Evolutionary conservation across 2,329 filamentous ascomycete species (phyloP).

Genomic region (Clonostachys solani): DNA sequence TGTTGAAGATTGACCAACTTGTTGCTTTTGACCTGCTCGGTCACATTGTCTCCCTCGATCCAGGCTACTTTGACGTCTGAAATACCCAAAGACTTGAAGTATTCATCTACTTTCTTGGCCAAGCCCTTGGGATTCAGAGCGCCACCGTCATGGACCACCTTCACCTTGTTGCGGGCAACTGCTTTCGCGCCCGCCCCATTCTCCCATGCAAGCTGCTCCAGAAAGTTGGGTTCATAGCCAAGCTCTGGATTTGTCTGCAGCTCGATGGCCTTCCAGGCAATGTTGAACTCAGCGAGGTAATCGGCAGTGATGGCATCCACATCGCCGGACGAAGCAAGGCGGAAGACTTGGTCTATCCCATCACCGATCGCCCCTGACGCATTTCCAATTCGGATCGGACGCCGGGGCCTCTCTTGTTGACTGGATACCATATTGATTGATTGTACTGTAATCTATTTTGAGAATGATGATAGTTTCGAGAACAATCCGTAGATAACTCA

Average conservation of each 20-base stretch:
- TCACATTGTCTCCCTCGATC: slow-evolving; percentile 25
- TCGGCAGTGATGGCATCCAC: slow-evolving; percentile 27
- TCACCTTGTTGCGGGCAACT: slow-evolving; percentile 20
- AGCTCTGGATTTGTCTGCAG: slow-evolving; percentile 16
- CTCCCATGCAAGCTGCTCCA: slow-evolving; percentile 31
- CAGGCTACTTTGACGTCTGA: slow-evolving; percentile 21
- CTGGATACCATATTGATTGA: not conserved
- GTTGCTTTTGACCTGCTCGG: slow-evolving; percentile 7
- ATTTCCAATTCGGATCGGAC: slow-evolving; percentile 15
- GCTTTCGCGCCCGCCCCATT: slow-evolving; percentile 17
- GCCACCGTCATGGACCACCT: slow-evolving; percentile 26
- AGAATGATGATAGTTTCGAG: no score
- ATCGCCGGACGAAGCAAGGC: slow-evolving; percentile 12
- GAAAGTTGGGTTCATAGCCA: slow-evolving; percentile 26
- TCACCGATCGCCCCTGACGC: slow-evolving; percentile 17
- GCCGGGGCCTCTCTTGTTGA: not conserved
- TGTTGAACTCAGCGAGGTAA: slow-evolving; percentile 38
- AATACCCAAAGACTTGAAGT: slow-evolving; percentile 12
- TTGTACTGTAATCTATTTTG: not conserved
- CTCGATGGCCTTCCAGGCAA: slow-evolving; percentile 31
- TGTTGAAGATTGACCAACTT: slow-evolving; percentile 10
- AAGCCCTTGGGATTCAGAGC: slow-evolving; percentile 22
- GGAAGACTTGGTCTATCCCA: slow-evolving; percentile 15
- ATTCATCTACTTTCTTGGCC: slow-evolving; percentile 12
- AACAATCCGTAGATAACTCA: no score